Evolutionary conservation across 2,329 filamentous ascomycete genomes (phyloP), one percentile per base, ranked within the genome.

Genomic region (Fusarium austroafricanum): DNA sequence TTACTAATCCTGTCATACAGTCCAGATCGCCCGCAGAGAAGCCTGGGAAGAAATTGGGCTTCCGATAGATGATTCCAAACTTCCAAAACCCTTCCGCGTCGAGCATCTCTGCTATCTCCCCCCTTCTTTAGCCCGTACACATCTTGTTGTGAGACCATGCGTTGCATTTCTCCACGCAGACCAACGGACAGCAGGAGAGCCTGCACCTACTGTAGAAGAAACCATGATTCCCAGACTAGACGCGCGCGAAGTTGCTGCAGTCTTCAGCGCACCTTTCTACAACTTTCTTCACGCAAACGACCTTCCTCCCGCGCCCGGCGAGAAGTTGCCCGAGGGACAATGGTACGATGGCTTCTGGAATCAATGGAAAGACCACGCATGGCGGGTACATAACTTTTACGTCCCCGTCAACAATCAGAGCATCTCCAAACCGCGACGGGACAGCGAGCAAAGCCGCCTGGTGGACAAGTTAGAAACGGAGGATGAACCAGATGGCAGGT

Each of bases 41-140:
- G 94, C 95, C 2, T 92, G 87, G 77, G 95, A 98, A 78, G 95
- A 98, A 78, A 97, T 98, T 68, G 95, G 95, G 2, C 88, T 98
- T 4, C 92, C 95, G 2, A 84, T 90, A 74, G 84, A 89, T 71
- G 88, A 94, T 75, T 73, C 77, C 58, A 87, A 87, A 61, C 85
- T 97, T 29, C 92, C 93, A 3, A 81, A 83, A 14, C 92, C 92
- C 2, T 97, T 97, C 80, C 84, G 85, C 55, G 90, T 98, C 70
- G 94, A 97, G 79, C 91, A 96, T 75, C 87, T 98, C 42, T 96
- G 94, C 81, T 87, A 91, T 75, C 84, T 98, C 4, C 95, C 95
- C 26, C 89, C 89, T 56, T 91, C 88, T 73, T 84, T 94, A 17
- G 91, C 92, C 10, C 87, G 87, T 72, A 94, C 90, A 5, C 89